Percentiles rank a stretch among this genome's conserved stretches.
These are phyloP conservation scores for Amanita rimosa DNA, from an alignment of 768 basidiomycete genomes.

Conservation along the genomic window DNA sequence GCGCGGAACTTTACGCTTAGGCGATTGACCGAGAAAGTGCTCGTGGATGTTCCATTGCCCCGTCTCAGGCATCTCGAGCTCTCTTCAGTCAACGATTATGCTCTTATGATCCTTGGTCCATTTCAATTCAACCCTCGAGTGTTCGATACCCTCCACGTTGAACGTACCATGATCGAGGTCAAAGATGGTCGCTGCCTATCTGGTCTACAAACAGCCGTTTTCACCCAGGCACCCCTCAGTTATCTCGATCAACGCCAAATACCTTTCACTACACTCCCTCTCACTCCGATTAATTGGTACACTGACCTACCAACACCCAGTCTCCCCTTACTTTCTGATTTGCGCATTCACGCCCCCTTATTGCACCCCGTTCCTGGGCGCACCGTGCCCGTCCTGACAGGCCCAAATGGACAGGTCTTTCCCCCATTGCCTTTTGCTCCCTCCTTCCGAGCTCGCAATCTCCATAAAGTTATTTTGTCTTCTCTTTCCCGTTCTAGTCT, in stretches of 20 bases:
- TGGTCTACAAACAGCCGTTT: background rate
- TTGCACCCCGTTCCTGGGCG: constrained; percentile 5
- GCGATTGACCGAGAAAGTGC: background rate
- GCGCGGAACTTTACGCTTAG: constrained; percentile 2
- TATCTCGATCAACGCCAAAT: constrained; percentile 4
- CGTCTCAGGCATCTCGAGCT: constrained; percentile 2
- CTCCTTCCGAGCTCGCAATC: background rate
- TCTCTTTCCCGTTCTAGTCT: constrained; percentile 4
- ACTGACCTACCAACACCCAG: background rate
- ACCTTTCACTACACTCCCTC: background rate
- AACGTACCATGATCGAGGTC: constrained; percentile 3
- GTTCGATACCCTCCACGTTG: background rate
- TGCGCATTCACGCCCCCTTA: constrained; percentile 3
- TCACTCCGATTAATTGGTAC: constrained; percentile 3
- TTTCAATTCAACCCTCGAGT: constrained; percentile 3
- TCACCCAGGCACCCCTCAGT: background rate
- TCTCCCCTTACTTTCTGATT: background rate
- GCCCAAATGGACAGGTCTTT: background rate
- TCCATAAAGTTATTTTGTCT: background rate
- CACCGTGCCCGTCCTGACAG: background rate
- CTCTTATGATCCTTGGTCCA: background rate
- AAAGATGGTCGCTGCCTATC: constrained; percentile 1
- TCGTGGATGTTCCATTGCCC: background rate
- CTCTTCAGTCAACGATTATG: background rate
- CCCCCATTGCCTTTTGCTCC: constrained; percentile 1